Conservation (phyloP, 768 basidiomycete species). For the Tulasnella sp. region DNA sequence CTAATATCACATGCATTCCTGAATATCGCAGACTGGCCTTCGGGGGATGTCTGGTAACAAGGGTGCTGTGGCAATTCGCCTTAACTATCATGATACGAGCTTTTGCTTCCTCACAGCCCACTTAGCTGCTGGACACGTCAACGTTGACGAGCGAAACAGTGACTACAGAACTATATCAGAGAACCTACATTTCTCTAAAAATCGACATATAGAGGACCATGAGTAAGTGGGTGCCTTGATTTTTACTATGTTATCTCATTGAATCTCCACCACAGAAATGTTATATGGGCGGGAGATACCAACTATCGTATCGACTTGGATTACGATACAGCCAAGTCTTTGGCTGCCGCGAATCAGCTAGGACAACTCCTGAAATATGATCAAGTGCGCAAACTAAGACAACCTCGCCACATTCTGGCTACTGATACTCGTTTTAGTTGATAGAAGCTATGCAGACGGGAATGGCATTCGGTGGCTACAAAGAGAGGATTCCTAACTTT, state of each 20-base stretch:
- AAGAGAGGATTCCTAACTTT: slow-evolving; percentile 85
- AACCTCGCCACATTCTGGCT: not conserved
- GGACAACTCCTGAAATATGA: slow-evolving; percentile 68
- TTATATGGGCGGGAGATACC: slow-evolving; percentile 89
- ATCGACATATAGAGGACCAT: slow-evolving; percentile 78
- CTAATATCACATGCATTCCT: not conserved
- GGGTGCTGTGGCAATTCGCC: slow-evolving; percentile 80
- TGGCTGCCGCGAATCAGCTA: slow-evolving; percentile 51
- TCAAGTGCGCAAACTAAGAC: slow-evolving; percentile 43
- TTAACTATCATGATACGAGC: slow-evolving; percentile 81
- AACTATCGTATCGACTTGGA: slow-evolving; percentile 89
- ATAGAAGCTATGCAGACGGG: slow-evolving; percentile 54
- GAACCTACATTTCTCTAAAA: slow-evolving; percentile 77
- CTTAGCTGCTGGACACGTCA: slow-evolving; percentile 87
- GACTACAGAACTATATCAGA: slow-evolving; percentile 81
- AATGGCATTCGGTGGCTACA: slow-evolving; percentile 68
- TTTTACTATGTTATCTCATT: not conserved
- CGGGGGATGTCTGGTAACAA: slow-evolving; percentile 93
- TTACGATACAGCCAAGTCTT: slow-evolving; percentile 62
- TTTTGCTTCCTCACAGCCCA: slow-evolving; percentile 96
- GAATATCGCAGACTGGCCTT: slow-evolving; percentile 29
- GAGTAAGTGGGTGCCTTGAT: slow-evolving; percentile 44
- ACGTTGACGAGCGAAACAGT: slow-evolving; percentile 78
- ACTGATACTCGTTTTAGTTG: slow-evolving; percentile 35
- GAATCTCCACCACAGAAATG: slow-evolving; percentile 41